Base-by-base conservation (phyloP, 805 yeast species). In the Hanseniaspora hatyaiensis region DNA sequence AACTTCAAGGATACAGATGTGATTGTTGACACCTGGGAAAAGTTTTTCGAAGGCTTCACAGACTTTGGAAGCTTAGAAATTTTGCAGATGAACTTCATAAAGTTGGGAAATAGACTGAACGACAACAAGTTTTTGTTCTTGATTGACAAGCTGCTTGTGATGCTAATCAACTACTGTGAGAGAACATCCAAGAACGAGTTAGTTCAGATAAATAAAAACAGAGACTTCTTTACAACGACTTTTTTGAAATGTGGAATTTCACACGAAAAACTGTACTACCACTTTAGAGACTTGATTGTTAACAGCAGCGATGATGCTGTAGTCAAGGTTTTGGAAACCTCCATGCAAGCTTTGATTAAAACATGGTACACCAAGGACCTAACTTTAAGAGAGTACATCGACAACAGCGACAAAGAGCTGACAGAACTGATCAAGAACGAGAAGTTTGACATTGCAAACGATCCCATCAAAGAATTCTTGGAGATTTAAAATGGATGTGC, bases 1-100 rank as follows among this genome's bases (percentile, higher is more conserved):
- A 96, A 89, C 58, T 81, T 81, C 62, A 76, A 89, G 58, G 84
- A 84, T 57, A 71, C 79, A 11, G 95, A 84, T 54, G 95, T 84
- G 60, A 82, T 89, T 47, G 65, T 78, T 54, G 73, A 77, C 48
- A 78, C 87, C 63, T 89, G 96, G 95, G 78, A 75, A 52, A 73
- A 78, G 49, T 69, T 82, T 42, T 74, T 87, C 55, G 77, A 74
- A 45, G 75, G 75, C 48, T 56, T 69, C 29, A 64, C 67, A 40
- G 49, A 40, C 18, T 30, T n/a, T n/a, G 65, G 62, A 24, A 60
- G 59, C 34, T 58, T 65, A 8, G 31, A 54, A 16, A 23, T 12
- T 54, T 61, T 55, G 56, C 68, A 54, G 59, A 63, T 57, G 55
- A 70, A 59, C 55, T 59, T 63, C 9, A 55, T 67, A 8, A 59